Evolutionary conservation across 495 filamentous ascomycete genomes (phyloP), one percentile per base, ranked within the genome.

Genomic region (Penicillium pulvis): DNA sequence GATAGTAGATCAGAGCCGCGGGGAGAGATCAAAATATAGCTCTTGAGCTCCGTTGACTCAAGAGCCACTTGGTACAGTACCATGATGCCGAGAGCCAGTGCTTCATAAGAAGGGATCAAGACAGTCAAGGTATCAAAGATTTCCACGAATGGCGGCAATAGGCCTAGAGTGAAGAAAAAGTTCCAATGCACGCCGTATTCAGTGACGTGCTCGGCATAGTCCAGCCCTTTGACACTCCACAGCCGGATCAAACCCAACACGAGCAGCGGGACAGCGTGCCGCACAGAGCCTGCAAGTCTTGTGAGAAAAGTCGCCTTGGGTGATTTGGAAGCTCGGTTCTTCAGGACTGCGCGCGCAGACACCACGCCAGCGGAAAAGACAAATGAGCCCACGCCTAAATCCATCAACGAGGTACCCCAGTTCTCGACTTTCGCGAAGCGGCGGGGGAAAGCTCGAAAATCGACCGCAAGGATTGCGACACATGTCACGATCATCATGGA

Each of bases 171-270:
- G 73, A 99, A 98, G 78, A 99, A 99, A 72, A 99, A 99, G 72
- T 99, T 99, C 94, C 94, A 99, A 71, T 99, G 94, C 11, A 98
- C 91, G 31, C 94, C 94, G 65, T 99, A 99, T 64, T 99, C 94
- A 2, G 91, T 93, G 36, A 98, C 92, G 74, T 99, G 94, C 71
- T 98, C 94, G 2, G 92, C 92, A 68, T 98, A 98, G 67, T 97
- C 92, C 23, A 97, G 77, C 10, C 91, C 90, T 73, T 98, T 99
- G 65, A 98, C 93, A 63, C 85, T 96, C 54, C 88, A 87, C 17
- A 98, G 74, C 23, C 94, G 84, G 51, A 94, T 78, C 42, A 97
- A 60, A 19, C 94, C 94, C 16, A 99, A 79, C 1, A 88, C 79
- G 1, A 97, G 78, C 5, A 99, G 74, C 11, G 95, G 94, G 43